Conservation (phyloP, 2,329 filamentous ascomycete genomes). For the Endocalyx cinctus region DNA sequence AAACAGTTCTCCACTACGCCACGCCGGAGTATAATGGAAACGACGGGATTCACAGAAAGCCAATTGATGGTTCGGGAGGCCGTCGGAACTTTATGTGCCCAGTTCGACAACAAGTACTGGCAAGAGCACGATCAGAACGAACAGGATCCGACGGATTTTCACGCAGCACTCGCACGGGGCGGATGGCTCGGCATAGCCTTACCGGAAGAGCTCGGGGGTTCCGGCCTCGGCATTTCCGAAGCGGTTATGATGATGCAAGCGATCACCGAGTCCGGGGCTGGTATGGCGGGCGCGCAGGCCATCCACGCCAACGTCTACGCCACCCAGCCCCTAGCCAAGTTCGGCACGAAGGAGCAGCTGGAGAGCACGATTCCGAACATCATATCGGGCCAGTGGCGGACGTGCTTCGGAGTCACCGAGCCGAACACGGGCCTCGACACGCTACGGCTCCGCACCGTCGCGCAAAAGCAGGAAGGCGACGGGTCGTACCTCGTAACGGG, state of each 20-base stretch:
- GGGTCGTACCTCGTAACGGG: constrained; percentile 65
- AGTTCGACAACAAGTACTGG: constrained; percentile 75
- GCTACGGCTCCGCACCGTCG: constrained; percentile 62
- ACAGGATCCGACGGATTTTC: constrained; percentile 69
- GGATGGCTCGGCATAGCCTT: constrained; percentile 81
- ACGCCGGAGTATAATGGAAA: constrained; percentile 58
- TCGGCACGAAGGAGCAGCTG: constrained; percentile 63
- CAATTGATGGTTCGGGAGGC: constrained; percentile 70
- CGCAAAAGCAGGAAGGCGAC: constrained; percentile 46
- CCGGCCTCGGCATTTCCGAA: constrained; percentile 73
- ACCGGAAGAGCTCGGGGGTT: constrained; percentile 68
- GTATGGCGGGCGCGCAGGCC: constrained; percentile 65
- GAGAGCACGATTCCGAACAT: constrained; percentile 63
- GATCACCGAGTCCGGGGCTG: constrained; percentile 72
- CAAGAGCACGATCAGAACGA: constrained; percentile 66
- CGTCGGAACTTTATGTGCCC: constrained; percentile 61
- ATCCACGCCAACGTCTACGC: constrained; percentile 68
- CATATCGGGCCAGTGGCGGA: constrained; percentile 65
- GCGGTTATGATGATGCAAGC: constrained; percentile 87
- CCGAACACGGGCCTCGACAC: constrained; percentile 78
- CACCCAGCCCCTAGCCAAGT: constrained; percentile 70
- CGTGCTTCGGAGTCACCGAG: constrained; percentile 83
- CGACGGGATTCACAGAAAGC: constrained; percentile 65
- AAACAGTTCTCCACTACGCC: constrained; percentile 32
- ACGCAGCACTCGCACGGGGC: constrained; percentile 66